Evolutionary conservation across 1,139 yeast genomes (phyloP).

Genomic region (Hansenula sp.): DNA sequence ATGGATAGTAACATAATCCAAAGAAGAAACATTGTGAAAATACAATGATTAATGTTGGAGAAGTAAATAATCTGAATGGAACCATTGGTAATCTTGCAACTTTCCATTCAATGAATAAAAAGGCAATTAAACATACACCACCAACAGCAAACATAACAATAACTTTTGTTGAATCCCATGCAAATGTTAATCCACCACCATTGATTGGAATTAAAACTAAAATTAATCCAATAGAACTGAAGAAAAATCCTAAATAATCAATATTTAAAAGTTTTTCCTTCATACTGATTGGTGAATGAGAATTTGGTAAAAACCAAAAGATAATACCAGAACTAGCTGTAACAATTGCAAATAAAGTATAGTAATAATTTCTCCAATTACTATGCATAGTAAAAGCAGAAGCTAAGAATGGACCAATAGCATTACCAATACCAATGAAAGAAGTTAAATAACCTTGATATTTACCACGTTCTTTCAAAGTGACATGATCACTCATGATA

Average conservation of each 20-base stretch:
- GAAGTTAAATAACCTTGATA: constrained; percentile 43
- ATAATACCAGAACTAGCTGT: constrained; percentile 19
- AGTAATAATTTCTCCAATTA: constrained; percentile 31
- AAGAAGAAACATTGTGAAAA: constrained; percentile 40
- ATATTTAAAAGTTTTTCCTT: constrained; percentile 34
- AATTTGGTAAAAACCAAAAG: constrained; percentile 2
- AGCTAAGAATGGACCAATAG: constrained; percentile 53
- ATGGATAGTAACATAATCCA: constrained; percentile 43
- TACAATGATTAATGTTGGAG: constrained; percentile 31
- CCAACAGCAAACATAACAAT: constrained; percentile 44
- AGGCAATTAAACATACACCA: constrained; percentile 32
- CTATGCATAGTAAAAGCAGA: constrained; percentile 36
- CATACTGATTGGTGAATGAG: constrained; percentile 1
- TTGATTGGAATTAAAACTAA: constrained; percentile 42
- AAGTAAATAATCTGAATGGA: constrained; percentile 40
- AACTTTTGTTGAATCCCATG: constrained; percentile 45
- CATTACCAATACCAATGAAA: constrained; percentile 46
- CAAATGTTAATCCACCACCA: constrained; percentile 47
- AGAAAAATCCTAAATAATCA: constrained; percentile 43
- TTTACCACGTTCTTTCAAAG: constrained; percentile 32
- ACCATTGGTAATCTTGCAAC: constrained; percentile 50
- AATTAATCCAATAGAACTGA: constrained; percentile 38
- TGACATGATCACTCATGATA: constrained; percentile 33
- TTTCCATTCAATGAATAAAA: constrained; percentile 43
- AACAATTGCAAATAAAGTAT: constrained; percentile 38